Base-by-base conservation (phyloP, 2,329 filamentous ascomycete genomes). In the Fusarium pilosicola region DNA sequence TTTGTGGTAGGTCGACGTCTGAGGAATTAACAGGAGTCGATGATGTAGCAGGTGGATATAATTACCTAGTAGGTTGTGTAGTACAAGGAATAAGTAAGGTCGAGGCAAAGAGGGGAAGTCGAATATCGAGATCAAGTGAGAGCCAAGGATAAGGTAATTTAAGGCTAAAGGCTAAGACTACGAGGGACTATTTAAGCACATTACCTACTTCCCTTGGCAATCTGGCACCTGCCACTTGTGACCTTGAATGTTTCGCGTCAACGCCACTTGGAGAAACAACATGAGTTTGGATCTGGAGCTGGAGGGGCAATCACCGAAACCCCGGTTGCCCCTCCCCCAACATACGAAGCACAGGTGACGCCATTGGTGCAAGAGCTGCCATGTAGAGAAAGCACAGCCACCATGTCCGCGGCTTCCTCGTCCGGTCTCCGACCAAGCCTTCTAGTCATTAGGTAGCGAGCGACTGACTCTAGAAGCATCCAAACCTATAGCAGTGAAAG, bases 281-380 rank as follows among this genome's bases (percentile, higher is more conserved):
- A 61, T 64, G 54, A 51, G 46, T 28, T 65, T 60, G n/a, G 32
- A 52, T 36, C 32, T 68, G 44, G 52, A 60, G 32, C 59, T 68
- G 49, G 71, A 74, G 71, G 71, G 71, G 71, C 71, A 74, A 61
- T 63, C 60, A 51, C 64, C 57, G 51, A 56, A 46, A 42, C 54
- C 71, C 71, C 38, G 59, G 62, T 74, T 67, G 71, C 71, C 71
- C 71, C 71, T 72, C 70, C 48, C 68, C 65, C 48, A 56, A 62
- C 41, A 36, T 54, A 49, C 66, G 38, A 59, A 71, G 63, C 54
- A 44, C 41, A 34, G 36, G 71, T 74, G 71, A 74, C 71, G 71
- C 71, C 71, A 73, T 73, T 74, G 59, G 71, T 46, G 60, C 52
- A 68, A 65, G 59, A 61, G 55, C 62, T 66, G 42, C 42, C 51